A percentile compares a stretch with the other conserved stretches of the same genome.
Conservation (phyloP, 1,139 yeast species). For the Meyerozyma smithsonii region DNA sequence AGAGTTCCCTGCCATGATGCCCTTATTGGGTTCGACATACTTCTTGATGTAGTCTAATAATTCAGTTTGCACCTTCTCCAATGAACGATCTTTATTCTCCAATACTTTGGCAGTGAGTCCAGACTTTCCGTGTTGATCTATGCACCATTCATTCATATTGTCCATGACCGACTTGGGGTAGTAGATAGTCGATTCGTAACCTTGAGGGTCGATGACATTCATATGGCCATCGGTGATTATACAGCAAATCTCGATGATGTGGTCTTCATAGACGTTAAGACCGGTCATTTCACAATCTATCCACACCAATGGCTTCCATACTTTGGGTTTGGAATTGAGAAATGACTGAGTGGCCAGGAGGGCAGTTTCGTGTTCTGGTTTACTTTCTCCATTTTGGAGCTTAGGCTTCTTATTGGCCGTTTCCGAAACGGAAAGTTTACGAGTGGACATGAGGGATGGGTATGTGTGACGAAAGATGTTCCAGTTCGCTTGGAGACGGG, state of each 20-base stretch:
- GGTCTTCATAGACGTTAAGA: slow-evolving; percentile 62
- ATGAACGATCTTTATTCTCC: slow-evolving; percentile 46
- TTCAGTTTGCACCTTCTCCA: slow-evolving; percentile 58
- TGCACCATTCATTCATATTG: slow-evolving; percentile 83
- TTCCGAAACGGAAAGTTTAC: neutral
- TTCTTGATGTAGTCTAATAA: slow-evolving; percentile 56
- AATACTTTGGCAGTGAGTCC: slow-evolving; percentile 76
- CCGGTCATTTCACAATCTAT: slow-evolving; percentile 92
- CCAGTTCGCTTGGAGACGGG: neutral
- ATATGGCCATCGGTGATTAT: slow-evolving; percentile 80
- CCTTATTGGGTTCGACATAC: slow-evolving; percentile 50
- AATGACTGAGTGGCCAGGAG: neutral
- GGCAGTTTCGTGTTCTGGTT: neutral
- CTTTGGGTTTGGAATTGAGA: neutral
- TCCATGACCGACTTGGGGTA: slow-evolving; percentile 62
- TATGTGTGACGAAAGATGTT: neutral
- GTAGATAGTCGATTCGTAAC: slow-evolving; percentile 80
- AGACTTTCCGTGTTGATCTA: slow-evolving; percentile 67
- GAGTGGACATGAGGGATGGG: neutral
- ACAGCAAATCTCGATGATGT: slow-evolving; percentile 89
- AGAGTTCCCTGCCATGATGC: slow-evolving; percentile 84
- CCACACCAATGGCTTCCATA: slow-evolving; percentile 62
- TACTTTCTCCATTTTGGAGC: neutral
- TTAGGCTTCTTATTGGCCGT: neutral
- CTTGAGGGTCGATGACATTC: slow-evolving; percentile 58